Evolutionary conservation across 306 rosid genomes (phyloP).

Genomic region (Alnus glutinosa): DNA sequence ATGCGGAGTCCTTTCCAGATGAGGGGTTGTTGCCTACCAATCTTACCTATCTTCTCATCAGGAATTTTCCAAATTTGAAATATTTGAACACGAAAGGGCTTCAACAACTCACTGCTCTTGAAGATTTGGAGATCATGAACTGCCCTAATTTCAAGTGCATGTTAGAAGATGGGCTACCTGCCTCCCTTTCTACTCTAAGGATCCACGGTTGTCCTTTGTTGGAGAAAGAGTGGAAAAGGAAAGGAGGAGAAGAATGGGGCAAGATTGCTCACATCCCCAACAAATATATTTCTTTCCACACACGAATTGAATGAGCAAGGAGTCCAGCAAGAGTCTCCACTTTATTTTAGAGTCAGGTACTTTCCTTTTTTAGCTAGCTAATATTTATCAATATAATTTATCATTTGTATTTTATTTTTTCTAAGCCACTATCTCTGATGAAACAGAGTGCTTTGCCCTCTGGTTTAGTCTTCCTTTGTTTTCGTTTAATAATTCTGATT

Average conservation of each 20-base stretch:
- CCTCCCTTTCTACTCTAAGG: neutral
- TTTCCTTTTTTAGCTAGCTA: no score
- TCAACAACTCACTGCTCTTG: conserved; percentile 15
- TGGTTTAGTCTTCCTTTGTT: no score
- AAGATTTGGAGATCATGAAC: rapidly evolving
- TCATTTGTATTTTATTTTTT: no score
- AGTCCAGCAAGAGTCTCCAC: no score
- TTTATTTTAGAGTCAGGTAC: no score
- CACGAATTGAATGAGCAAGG: no score
- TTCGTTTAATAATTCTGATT: no score
- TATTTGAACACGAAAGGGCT: conserved; percentile 20
- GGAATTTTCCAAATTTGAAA: neutral
- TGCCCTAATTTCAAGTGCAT: conserved; percentile 25
- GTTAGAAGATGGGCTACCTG: conserved; percentile 29
- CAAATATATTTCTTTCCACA: no score
- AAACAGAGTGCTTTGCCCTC: no score
- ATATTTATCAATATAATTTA: no score
- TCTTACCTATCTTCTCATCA: rapidly evolving
- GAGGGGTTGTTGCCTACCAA: conserved; percentile 18
- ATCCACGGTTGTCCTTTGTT: neutral
- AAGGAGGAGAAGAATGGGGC: conserved; percentile 33
- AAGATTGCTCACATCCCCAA: conserved; percentile 25
- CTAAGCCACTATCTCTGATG: no score
- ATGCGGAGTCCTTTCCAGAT: conserved; percentile 26
- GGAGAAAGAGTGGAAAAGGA: neutral